Evolutionary conservation across 768 basidiomycete genomes (phyloP).

Genomic region (Tricholoma furcatifolium): DNA sequence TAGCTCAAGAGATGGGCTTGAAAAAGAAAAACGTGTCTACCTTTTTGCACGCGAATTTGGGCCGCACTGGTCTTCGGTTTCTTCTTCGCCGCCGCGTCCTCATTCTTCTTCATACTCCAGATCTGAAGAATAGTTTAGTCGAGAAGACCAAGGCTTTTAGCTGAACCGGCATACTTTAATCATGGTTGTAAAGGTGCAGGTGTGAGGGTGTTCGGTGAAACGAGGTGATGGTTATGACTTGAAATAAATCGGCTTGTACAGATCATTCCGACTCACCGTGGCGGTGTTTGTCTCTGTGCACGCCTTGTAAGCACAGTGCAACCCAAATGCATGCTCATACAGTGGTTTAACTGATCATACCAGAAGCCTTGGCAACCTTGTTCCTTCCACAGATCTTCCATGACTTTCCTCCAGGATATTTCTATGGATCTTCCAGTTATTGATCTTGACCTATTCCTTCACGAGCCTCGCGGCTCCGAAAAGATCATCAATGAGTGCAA

Average conservation of each 20-base stretch:
- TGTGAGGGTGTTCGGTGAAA: constrained; percentile 28
- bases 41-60: constrained; percentile 99
- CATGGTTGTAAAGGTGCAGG: constrained; percentile 34
- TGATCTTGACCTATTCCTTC: constrained; percentile 73
- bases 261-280: constrained; percentile 19
- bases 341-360: background rate
- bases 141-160: constrained; percentile 6
- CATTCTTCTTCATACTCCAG: constrained; percentile 99
- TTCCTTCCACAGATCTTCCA: constrained; percentile 4
- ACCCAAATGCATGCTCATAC: background rate
- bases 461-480: constrained; percentile 41
- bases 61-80: constrained; percentile 98
- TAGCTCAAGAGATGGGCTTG: background rate
- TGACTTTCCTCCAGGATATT: constrained; percentile 34
- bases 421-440: constrained; percentile 67
- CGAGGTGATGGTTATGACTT: constrained; percentile 28
- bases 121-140: constrained; percentile 54
- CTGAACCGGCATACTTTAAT: constrained; percentile 36
- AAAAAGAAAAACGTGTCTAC: constrained; percentile 38
- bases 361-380: background rate
- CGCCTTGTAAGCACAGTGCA: constrained; percentile 6
- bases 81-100: constrained; percentile 96
- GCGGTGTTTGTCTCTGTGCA: constrained; percentile 16
- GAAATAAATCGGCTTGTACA: constrained; percentile 12
- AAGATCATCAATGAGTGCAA: constrained; percentile 59